Evolutionary conservation across 2,329 filamentous ascomycete genomes (phyloP), one percentile per base, ranked within the genome.

Genomic region (Colletotrichum lentis): DNA sequence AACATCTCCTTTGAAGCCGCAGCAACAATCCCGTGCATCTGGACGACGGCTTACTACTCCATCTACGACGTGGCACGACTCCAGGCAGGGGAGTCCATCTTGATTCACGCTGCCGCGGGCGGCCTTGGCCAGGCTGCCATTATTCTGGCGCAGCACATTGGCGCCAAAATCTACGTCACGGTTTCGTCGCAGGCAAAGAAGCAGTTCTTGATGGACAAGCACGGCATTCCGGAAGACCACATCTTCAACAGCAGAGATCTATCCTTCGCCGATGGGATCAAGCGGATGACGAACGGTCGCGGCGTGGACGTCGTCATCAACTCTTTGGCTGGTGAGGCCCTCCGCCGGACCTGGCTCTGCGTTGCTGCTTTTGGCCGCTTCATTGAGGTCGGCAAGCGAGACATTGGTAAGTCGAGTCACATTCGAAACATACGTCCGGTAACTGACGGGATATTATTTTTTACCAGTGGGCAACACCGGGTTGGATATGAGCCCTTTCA

Each of bases 91-190:
- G 77, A 83, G 60, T 76, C 70, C 2, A 73, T 82, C 6, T 73
- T 82, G 5, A 77, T 82, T 35, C 80, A 81, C 57, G 75, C 75
- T 0, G 80, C 77, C 0, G 74, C 77, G 4, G 79, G 77, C 0
- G 77, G 75, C 22, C 76, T 81, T 3, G 80, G 79, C 1, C 80
- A 80, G 66, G 77, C 77, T 1, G 79, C 78, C 47, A 77, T 82
- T 24, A 73, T 75, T 62, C 67, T 82, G 12, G 77, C 78, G 0
- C 76, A 78, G 56, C 75, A 76, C 73, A 58, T 76, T 11, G 79
- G 78, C 0, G 80, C 80, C 3, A 74, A 79, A 3, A 73, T 85
- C 1, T 83, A 79, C 66, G 78, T 75, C 0, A 84, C 83, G 0
- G 81, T 76, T 3, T 71, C 75, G 5, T 72, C 73, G 1, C 31